Base-by-base conservation (phyloP, 495 filamentous ascomycete species). In the Penicillium atrosanguineum region DNA sequence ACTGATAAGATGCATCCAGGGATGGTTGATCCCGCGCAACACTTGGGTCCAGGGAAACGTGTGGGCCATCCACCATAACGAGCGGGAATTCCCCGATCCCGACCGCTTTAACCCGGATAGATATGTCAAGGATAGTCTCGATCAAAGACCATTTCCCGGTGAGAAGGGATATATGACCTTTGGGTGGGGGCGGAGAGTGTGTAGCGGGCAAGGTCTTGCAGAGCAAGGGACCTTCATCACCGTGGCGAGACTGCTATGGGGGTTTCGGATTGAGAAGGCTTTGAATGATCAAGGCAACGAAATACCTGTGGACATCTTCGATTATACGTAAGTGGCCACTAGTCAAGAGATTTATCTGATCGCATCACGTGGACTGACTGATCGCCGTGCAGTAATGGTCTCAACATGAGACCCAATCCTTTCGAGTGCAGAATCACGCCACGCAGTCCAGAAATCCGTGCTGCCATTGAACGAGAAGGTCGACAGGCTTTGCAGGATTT, bases 121-220 rank as follows among this genome's bases (percentile, higher is more conserved):
- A n/a, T 60, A 69, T 68, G 45, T 71, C 23, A 63, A 70, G 41
- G 70, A 60, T 14, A 64, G 56, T 51, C 34, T 56, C 7, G 54
- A 77, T 41, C 59, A 62, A 6, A 70, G 81, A 16, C 79, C 79
- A 0, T 85, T 85, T 53, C 81, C 80, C 1, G 74, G 76, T 7
- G 82, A 86, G 46, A 77, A 69, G 44, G 81, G 82, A 0, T 84
- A 84, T 59, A 84, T 84, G 81, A 85, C 80, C 6, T 85, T 85
- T 45, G 82, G 82, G 42, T 84, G 81, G 61, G 61, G 61, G 11
- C 49, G 62, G 7, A 47, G 58, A 18, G 62, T 64, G 2, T 61
- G 58, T 34, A 69, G 71, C 44, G 74, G 74, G 1, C 70, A 74
- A 45, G 71, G 67, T 6, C 57, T 77, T 1, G 74, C 73, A 3